Conservation (phyloP, 2,329 filamentous ascomycete genomes). For the Epichloe bromicola region DNA sequence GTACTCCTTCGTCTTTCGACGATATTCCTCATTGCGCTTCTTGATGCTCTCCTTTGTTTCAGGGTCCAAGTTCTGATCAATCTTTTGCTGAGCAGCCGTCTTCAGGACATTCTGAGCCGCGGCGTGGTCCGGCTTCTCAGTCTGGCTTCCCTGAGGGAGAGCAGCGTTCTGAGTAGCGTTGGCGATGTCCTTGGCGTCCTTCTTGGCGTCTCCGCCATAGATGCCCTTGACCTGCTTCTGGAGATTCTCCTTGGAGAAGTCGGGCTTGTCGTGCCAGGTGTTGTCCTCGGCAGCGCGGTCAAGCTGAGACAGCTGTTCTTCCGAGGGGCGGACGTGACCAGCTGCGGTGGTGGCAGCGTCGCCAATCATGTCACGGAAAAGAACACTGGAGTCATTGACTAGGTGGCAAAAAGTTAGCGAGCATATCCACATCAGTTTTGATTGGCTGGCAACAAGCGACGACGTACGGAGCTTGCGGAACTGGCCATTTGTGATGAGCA, state of each 20-base stretch:
- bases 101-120: constrained; percentile 20
- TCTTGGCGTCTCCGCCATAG: constrained; percentile 39
- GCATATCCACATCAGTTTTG: too few relatives aligned
- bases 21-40: constrained; percentile 29
- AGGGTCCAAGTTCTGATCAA: constrained; percentile 51
- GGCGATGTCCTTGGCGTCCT: constrained; percentile 49
- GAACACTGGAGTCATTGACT: constrained; percentile 66
- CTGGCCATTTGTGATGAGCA: constrained; percentile 91
- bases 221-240: constrained; percentile 54
- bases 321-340: constrained; percentile 58
- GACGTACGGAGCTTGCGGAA: constrained; percentile 76
- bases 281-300: constrained; percentile 82
- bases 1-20: constrained; percentile 53
- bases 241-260: constrained; percentile 56
- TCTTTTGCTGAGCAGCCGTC: constrained; percentile 40
- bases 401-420: not conserved
- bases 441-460: too few relatives aligned
- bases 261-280: constrained; percentile 80
- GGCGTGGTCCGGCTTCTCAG: constrained; percentile 34
- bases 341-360: constrained; percentile 78
- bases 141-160: constrained; percentile 29
- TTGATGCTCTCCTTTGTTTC: constrained; percentile 43
- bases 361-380: constrained; percentile 81
- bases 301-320: constrained; percentile 64
- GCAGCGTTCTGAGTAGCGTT: constrained; percentile 45